Base-by-base conservation (phyloP, 805 yeast genomes). In the Candida wancherniae region DNA sequence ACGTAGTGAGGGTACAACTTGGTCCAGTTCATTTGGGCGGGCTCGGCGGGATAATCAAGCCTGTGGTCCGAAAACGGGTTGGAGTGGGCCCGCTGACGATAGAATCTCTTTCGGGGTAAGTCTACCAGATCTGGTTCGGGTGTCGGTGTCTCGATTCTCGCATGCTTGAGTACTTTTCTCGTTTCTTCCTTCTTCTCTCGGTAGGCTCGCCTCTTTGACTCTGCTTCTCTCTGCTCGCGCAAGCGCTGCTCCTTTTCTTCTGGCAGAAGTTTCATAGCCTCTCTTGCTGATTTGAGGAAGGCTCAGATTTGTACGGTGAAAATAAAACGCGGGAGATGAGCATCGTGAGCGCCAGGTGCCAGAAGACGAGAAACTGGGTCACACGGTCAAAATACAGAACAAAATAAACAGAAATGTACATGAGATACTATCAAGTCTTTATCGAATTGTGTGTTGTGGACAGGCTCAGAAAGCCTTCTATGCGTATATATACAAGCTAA, bases 61-160 rank as follows among this genome's bases (percentile, higher is more conserved):
- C 80, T 75, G 57, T 92, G 98, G 59, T 92, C 98, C 12, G 95
- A 84, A 50, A 92, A 92, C 14, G 97, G 97, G 53, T 92, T 92
- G 2, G 97, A 87, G 54, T 92, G 98, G 1, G 98, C 98, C 59
- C 98, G 68, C 61, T 92, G 98, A 55, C 98, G 75, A 57, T 92
- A 92, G 53, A 73, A 92, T 47, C 92, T 73, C 56, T 92, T 83
- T 51, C 78, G 73, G 29, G 96, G 97, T 29, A 87, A 63, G 36
- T 79, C 77, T 15, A 62, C 55, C 6, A 50, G 49, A 17, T 52
- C 47, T 16, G 46, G 42, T 18, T 44, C 47, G 10, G 48, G 48
- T 3, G 48, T 42, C 13, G 51, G 46, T 26, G 56, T 58, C 18
- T 63, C 73, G 34, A 74, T 61, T 22, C 67, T 53, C 9, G 70